Evolutionary conservation across 306 rosid species (phyloP), one percentile per base, ranked within the genome.

Genomic region (Lathyrus oleraceus): DNA sequence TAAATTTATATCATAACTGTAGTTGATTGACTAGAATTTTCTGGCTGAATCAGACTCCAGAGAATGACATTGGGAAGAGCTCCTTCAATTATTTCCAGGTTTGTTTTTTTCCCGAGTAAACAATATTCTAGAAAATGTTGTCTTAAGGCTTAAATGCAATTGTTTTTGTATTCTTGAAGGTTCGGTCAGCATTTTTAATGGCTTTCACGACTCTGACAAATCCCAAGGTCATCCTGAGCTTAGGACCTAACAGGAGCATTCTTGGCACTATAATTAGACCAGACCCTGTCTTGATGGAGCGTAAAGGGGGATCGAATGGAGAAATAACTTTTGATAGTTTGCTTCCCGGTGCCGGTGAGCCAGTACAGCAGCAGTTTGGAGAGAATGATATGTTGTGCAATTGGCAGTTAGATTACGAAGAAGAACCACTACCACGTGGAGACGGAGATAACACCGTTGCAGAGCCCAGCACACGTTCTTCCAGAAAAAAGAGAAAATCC

Each of bases 201-300:
- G 97, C 96, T 10, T 88, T 44, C 73, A 61, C 90, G 20, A 91
- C 84, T 58, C 73, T 94, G 82, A 87, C 97, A 78, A 84, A 94
- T 78, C 82, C 90, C 43, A 91, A 87, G 84, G 80, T 65, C 70
- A 80, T 91, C 58, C 67, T 76, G 79, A 69, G 67, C 80, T 74
- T 91, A 30, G 97, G 95, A 61, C 87, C 91, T 2, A 84, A 51
- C 54, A 82, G 89, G 81, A 91, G 99, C 81, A 91, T 94, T 81
- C 91, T 94, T 1, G 99, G 99, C 45, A 88, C 96, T n/a, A 91
- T 94, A 84, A 94, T 94, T 61, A 80, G 97, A 76, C 96, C 99
- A 1, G 97, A 94, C 67, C 78, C 86, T 11, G 69, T 79, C 16
- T 81, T 94, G 83, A 63, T 79, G 51, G 87, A 86, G 76, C 95